Conservation (phyloP, 2,329 filamentous ascomycete species). For the Epichloe baconii region DNA sequence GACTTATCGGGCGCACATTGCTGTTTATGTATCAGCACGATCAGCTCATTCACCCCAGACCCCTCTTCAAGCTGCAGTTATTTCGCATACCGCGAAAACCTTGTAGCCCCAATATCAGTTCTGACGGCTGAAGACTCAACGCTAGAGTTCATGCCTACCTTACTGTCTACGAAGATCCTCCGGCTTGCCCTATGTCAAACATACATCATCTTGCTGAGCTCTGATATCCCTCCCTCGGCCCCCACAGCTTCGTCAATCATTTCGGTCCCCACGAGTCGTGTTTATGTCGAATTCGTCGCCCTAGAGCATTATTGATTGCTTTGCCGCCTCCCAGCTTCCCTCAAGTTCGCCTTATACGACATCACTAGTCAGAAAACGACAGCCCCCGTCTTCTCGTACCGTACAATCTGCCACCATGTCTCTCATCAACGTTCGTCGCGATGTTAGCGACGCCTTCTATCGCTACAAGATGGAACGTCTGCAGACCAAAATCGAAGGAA, state of each 20-base stretch:
- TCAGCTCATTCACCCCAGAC: constrained; percentile 79
- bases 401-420: constrained; percentile 57
- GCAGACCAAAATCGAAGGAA: constrained; percentile 98
- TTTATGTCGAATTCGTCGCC: constrained; percentile 26
- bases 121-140: constrained; percentile 67
- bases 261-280: constrained; percentile 8
- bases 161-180: constrained; percentile 33
- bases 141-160: constrained; percentile 44
- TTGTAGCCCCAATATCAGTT: constrained; percentile 79
- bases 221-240: constrained; percentile 34
- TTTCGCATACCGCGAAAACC: constrained; percentile 93
- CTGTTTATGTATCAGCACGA: constrained; percentile 99
- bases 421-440: constrained; percentile 95
- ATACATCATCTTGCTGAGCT: constrained; percentile 38
- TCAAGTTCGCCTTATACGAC: neutral
- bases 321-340: constrained; percentile 8
- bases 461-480: constrained; percentile 99
- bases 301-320: constrained; percentile 7
- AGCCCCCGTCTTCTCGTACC: constrained; percentile 6
- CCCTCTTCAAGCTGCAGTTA: constrained; percentile 92
- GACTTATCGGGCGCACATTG: constrained; percentile 21
- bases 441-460: constrained; percentile 98
- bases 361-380: neutral
- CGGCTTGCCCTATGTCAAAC: constrained; percentile 43
- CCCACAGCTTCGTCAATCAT: constrained; percentile 22